phyloP scores from a whole-genome alignment of 2,329 filamentous ascomycete species.

The Aspergillus glaucus region DNA sequence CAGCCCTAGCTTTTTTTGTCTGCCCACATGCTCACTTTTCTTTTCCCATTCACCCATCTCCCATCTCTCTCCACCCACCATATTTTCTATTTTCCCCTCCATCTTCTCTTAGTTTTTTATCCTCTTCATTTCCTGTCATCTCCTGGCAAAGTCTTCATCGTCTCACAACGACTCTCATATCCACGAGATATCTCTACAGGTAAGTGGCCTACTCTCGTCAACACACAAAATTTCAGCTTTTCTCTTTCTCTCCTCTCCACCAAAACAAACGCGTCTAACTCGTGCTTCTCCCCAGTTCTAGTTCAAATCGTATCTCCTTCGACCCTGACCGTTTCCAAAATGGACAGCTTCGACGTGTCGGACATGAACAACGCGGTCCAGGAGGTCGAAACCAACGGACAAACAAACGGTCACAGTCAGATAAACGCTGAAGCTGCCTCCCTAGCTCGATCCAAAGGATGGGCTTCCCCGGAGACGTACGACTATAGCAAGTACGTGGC shows the following conservation, averaged over 20 bases:
- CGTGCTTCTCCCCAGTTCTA: not conserved
- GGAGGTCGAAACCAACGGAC: slow-evolving; percentile 4
- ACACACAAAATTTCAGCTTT: too few relatives aligned
- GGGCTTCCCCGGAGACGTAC: slow-evolving; percentile 31
- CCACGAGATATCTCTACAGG: not conserved
- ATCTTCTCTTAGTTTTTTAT: not conserved
- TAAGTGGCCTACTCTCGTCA: not conserved
- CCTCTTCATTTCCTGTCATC: not conserved
- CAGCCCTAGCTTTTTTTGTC: not conserved
- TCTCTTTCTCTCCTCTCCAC: not conserved
- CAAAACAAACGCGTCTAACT: not conserved
- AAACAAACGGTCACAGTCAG: slow-evolving; percentile 10
- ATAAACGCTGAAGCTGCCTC: slow-evolving; percentile 23
- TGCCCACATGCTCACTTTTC: not conserved
- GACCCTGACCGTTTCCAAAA: slow-evolving; percentile 3
- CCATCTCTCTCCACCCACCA: not conserved
- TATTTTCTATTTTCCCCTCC: slow-evolving; percentile 1
- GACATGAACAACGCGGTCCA: slow-evolving; percentile 18
- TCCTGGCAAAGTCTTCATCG: slow-evolving; percentile 1
- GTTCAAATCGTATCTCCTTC: not conserved
- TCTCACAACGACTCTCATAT: not conserved
- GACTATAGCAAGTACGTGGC: slow-evolving; percentile 30
- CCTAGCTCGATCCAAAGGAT: slow-evolving; percentile 33
- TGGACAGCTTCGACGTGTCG: slow-evolving; percentile 15
- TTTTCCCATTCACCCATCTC: slow-evolving; percentile 3